A percentile compares a stretch with the other conserved stretches of the same genome.
phyloP scores from a whole-genome alignment of 331 rosid genomes.

The Acacia concinna region DNA sequence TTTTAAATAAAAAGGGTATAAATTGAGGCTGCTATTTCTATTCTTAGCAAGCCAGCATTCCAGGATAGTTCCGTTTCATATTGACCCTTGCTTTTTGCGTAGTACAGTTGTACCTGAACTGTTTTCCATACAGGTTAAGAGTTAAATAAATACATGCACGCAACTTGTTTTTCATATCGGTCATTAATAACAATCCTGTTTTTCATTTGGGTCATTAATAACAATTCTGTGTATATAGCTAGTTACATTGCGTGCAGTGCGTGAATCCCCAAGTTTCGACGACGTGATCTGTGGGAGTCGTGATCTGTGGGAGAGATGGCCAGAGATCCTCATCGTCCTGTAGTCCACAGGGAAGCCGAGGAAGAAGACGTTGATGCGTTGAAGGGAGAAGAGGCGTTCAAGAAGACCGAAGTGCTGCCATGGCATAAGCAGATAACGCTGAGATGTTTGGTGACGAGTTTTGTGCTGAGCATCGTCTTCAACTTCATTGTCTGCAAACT shows the following conservation, averaged over 20 bases:
- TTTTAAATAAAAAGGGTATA: background rate
- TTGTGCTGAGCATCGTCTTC: conserved; percentile 52
- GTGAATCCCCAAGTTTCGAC: no score
- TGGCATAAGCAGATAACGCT: conserved; percentile 66
- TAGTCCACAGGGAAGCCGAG: background rate
- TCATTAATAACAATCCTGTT: background rate
- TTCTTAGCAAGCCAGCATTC: background rate
- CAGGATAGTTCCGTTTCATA: background rate
- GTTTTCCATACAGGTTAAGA: background rate
- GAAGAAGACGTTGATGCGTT: background rate
- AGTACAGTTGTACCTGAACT: background rate
- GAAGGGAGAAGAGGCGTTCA: conserved; percentile 56
- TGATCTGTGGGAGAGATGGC: background rate
- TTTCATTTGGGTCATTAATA: background rate
- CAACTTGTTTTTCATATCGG: background rate
- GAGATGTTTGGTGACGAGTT: conserved; percentile 53
- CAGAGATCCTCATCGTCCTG: background rate
- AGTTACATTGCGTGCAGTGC: no score
- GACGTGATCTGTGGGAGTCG: no score
- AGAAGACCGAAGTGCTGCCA: conserved; percentile 38
- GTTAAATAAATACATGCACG: background rate
- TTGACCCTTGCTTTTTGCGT: background rate
- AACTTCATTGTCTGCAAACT: conserved; percentile 68
- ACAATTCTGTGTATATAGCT: background rate
- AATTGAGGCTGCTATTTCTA: background rate